These are phyloP conservation scores for Mucor velutinosus DNA, from an alignment of 371 early-diverging fungal genomes.

Conservation along the genomic window DNA sequence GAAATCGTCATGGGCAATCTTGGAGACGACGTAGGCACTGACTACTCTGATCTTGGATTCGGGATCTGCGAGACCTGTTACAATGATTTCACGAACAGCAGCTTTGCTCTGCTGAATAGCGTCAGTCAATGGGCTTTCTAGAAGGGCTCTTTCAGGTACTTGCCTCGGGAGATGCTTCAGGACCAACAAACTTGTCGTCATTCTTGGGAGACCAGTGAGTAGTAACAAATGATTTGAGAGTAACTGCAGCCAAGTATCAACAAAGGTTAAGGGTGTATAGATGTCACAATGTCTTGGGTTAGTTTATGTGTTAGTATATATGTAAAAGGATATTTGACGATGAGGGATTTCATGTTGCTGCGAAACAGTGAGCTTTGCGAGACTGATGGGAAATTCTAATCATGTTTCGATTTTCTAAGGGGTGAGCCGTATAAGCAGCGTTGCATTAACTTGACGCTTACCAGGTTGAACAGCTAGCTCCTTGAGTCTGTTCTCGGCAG, in stretches of 20 bases:
- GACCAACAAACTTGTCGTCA: slow-evolving; percentile 61
- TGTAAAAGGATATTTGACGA: slow-evolving; percentile 73
- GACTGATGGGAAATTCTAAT: slow-evolving; percentile 67
- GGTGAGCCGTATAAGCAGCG: not conserved
- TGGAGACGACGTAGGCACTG: slow-evolving; percentile 81
- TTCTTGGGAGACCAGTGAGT: slow-evolving; percentile 76
- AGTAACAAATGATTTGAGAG: slow-evolving; percentile 77
- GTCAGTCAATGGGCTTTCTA: no score
- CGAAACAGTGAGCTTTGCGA: slow-evolving; percentile 69
- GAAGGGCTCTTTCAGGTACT: not conserved
- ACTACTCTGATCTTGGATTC: slow-evolving; percentile 66
- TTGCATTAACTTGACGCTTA: slow-evolving; percentile 16
- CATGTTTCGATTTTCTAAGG: slow-evolving; percentile 3
- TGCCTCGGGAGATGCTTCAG: slow-evolving; percentile 60
- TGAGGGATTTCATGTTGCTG: slow-evolving; percentile 65
- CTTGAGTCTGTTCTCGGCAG: slow-evolving; percentile 73
- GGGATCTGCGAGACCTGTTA: slow-evolving; percentile 60
- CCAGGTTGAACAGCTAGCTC: slow-evolving; percentile 68
- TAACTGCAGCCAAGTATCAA: slow-evolving; percentile 71
- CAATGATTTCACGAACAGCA: slow-evolving; percentile 52
- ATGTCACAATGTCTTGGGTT: not conserved
- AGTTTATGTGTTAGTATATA: not conserved
- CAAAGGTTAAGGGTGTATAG: slow-evolving; percentile 29
- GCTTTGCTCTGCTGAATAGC: slow-evolving; percentile 42
- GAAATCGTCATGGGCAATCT: slow-evolving; percentile 91